These are phyloP conservation scores for Aspergillus neoniger DNA, from an alignment of 2,329 filamentous ascomycete genomes.

Conservation along the genomic window DNA sequence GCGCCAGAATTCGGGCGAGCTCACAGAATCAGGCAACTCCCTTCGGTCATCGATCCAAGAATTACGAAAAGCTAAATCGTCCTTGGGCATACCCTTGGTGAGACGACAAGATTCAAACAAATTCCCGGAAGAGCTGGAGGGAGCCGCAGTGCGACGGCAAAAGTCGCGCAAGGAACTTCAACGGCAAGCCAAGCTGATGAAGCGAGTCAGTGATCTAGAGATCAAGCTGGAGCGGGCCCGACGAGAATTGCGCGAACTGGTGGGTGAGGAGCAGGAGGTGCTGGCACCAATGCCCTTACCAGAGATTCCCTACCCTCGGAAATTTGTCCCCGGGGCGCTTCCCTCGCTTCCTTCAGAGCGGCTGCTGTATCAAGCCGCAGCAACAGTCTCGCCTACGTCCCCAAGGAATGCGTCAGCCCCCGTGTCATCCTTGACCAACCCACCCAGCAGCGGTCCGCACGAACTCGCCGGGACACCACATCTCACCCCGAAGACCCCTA, in stretches of 20 bases:
- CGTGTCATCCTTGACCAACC: conserved; percentile 7
- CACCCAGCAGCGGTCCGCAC: not conserved
- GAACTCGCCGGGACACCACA: not conserved
- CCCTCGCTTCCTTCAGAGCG: conserved; percentile 50
- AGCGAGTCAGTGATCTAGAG: conserved; percentile 63
- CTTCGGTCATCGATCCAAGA: conserved; percentile 40
- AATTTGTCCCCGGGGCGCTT: conserved; percentile 47
- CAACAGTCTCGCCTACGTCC: conserved; percentile 15
- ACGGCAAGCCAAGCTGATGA: conserved; percentile 59
- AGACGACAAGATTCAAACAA: conserved; percentile 33
- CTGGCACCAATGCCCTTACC: conserved; percentile 20
- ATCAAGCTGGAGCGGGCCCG: conserved; percentile 58
- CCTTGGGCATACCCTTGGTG: conserved; percentile 32
- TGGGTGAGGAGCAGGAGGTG: conserved; percentile 39
- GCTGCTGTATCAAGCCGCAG: conserved; percentile 36
- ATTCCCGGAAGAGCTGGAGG: conserved; percentile 29
- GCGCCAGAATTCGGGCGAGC: conserved; percentile 18
- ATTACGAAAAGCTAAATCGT: conserved; percentile 36
- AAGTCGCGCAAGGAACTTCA: conserved; percentile 59
- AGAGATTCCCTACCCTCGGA: conserved; percentile 33
- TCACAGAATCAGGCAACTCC: conserved; percentile 27
- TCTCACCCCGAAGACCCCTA: not conserved
- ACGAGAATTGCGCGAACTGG: conserved; percentile 54
- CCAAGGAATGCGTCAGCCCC: conserved; percentile 11
- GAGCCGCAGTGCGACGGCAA: conserved; percentile 44